phyloP scores from a whole-genome alignment of 2,329 filamentous ascomycete genomes.

The Colletotrichum limetticola region DNA sequence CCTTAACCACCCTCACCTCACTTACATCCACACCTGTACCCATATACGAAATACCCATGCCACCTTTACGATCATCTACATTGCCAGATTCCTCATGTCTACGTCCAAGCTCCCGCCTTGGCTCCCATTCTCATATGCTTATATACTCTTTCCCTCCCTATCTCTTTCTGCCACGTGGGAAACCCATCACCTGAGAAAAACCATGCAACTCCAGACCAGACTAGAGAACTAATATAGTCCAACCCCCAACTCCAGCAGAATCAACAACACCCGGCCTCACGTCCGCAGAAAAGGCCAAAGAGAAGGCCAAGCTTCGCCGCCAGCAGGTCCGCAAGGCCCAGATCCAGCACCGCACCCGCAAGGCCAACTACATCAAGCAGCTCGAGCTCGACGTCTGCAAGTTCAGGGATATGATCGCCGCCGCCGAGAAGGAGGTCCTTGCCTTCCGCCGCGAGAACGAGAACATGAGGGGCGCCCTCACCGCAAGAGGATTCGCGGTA shows the following conservation, averaged over 20 bases:
- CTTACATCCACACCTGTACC: neutral
- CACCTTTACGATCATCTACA: neutral
- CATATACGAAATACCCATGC: neutral
- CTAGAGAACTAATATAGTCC: neutral
- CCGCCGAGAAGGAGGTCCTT: constrained; percentile 51
- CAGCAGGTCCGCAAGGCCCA: constrained; percentile 65
- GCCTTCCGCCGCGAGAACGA: constrained; percentile 55
- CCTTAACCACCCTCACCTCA: neutral
- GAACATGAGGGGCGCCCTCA: constrained; percentile 49
- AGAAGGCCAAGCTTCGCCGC: constrained; percentile 58
- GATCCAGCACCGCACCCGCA: constrained; percentile 65
- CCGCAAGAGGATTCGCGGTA: constrained; percentile 36
- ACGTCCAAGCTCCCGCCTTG: neutral
- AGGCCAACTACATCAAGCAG: constrained; percentile 64
- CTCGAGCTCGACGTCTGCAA: constrained; percentile 62
- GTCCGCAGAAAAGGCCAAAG: constrained; percentile 36
- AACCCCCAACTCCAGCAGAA: constrained; percentile 1
- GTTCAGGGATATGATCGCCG: constrained; percentile 59
- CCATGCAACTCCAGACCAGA: neutral
- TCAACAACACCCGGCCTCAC: neutral
- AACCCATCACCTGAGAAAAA: neutral
- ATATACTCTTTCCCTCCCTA: neutral
- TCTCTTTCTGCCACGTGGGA: neutral
- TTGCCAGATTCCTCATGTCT: neutral
- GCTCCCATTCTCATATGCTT: neutral